A percentile compares a stretch with the other conserved stretches of the same genome.
Evolutionary conservation across 768 basidiomycete genomes (phyloP).

Genomic region (Kwoniella europaea): DNA sequence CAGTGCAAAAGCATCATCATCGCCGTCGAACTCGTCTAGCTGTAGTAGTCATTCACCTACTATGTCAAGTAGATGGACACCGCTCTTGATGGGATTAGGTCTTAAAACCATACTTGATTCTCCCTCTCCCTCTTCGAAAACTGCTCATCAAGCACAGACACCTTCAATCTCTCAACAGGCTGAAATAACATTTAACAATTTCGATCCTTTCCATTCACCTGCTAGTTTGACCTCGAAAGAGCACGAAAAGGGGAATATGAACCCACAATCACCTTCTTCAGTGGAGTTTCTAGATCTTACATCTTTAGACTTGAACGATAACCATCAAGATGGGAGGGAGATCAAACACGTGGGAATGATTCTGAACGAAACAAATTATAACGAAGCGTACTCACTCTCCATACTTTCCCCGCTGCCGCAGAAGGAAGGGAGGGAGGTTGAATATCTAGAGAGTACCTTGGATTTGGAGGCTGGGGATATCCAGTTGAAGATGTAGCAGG

Average conservation of each 20-base stretch:
- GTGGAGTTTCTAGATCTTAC: background rate
- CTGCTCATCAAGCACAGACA: background rate
- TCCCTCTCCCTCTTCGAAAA: background rate
- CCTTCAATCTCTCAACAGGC: background rate
- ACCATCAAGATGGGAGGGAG: background rate
- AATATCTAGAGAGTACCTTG: background rate
- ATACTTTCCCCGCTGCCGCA: background rate
- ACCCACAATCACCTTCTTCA: background rate
- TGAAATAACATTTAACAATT: background rate
- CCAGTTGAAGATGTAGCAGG: too few relatives aligned
- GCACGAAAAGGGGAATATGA: background rate
- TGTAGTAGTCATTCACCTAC: too few relatives aligned
- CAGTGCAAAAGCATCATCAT: background rate
- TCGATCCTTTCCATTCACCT: background rate
- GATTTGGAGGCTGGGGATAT: background rate
- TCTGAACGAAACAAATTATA: background rate
- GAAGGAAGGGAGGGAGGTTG: background rate
- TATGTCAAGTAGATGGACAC: slow-evolving; percentile 10
- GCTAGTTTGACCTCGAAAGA: background rate
- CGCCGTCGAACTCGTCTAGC: background rate
- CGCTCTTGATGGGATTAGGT: slow-evolving; percentile 3
- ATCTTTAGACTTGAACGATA: background rate
- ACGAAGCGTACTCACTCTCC: too few relatives aligned
- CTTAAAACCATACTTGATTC: background rate
- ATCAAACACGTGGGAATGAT: background rate